Evolutionary conservation across 177 flowering plant species (phyloP), one percentile per base, ranked within the genome.

Genomic region (Vitis hybrid): DNA sequence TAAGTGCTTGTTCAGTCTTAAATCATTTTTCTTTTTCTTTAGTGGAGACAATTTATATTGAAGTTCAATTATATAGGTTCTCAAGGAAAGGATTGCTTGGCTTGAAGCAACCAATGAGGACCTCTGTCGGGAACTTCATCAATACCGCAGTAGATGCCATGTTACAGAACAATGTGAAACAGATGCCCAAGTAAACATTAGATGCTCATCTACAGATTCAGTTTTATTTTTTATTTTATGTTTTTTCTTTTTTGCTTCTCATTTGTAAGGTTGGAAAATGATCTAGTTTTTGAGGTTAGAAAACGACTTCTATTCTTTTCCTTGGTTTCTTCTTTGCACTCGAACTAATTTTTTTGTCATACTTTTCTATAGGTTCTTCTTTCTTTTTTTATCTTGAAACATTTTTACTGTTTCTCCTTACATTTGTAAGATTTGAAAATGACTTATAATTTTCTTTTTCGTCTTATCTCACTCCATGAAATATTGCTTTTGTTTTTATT

Each of bases 31-130:
- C 10, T 60, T 51, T 12, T 26, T 59, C 13, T 29, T 52, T 52
- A 50, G 3, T 18, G 55, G 16, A 3, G 70, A 66, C 11, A 39
- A 39, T 39, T 39, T 39, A 39, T 8, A 8, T 39, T 39, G 48
- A 39, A 39, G 9, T 39, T 8, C 70, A 62, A 15, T 62, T 61
- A 6, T 79, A 65, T 70, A 95, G 98, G 90, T 82, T 76, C 90
- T 95, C 65, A 95, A 89, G 77, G 94, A 93, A 73, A 89, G 90
- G 78, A 86, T 95, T 81, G 78, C 94, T 75, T 90, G 94, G 96
- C 98, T 95, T 75, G 98, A 95, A 84, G 86, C 93, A 68, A 81
- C 90, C 55, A 95, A 95, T 79, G 89, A 86, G 79, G 90, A 89
- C 75, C 93, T 95, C 26, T 86, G 85, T 64, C 89, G 86, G 64